phyloP scores from a whole-genome alignment of 2,329 filamentous ascomycete genomes.

The Chrysoporthe cubensis region DNA sequence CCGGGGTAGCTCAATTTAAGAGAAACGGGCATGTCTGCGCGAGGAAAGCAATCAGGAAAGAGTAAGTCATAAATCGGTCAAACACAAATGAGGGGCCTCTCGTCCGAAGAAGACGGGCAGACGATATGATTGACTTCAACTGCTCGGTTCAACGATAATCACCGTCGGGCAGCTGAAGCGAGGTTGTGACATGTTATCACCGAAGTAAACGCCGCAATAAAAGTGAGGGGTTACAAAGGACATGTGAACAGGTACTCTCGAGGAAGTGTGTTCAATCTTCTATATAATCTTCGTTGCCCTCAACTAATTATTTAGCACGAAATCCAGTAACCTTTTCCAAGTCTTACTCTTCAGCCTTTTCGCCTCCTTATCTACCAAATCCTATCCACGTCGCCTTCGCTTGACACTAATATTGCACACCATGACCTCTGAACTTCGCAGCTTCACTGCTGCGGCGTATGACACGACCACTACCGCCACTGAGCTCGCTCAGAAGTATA shows the following conservation, averaged over 20 bases:
- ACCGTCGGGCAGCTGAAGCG: not conserved
- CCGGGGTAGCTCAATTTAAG: too few relatives aligned
- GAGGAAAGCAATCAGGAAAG: too few relatives aligned
- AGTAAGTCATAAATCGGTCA: too few relatives aligned
- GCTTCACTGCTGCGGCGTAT: not conserved
- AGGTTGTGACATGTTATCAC: not conserved
- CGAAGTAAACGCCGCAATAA: not conserved
- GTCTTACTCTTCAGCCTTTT: too few relatives aligned
- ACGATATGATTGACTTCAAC: too few relatives aligned
- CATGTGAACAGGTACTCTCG: not conserved
- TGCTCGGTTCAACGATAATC: not conserved
- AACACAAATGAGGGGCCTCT: too few relatives aligned
- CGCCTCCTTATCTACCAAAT: not conserved
- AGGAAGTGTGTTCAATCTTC: not conserved
- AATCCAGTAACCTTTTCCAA: not conserved
- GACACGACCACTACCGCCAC: constrained; percentile 4
- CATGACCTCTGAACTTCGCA: not conserved
- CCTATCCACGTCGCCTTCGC: not conserved
- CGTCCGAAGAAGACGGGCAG: too few relatives aligned
- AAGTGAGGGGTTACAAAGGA: not conserved
- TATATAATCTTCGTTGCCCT: not conserved
- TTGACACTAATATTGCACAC: not conserved
- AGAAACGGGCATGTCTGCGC: too few relatives aligned
- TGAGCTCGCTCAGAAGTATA: constrained; percentile 6
- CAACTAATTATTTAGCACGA: not conserved